These are phyloP conservation scores for Elsinoe arachidis DNA, from an alignment of 2,329 filamentous ascomycete species.

Conservation along the genomic window DNA sequence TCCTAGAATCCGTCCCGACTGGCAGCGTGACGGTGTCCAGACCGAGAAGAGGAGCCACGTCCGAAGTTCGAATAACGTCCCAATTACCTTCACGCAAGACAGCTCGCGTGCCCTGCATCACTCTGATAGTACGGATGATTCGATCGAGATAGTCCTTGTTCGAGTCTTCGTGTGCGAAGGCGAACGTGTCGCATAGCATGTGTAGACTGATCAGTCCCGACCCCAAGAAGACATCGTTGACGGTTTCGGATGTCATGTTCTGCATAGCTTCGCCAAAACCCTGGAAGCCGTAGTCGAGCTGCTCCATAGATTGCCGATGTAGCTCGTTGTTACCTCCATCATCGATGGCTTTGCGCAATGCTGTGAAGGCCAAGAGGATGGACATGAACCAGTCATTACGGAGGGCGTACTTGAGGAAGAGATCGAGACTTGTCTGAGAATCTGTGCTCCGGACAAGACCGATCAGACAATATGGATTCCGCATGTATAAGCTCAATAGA, in stretches of 20 bases:
- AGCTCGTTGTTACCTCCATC: neutral
- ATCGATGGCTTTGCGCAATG: neutral
- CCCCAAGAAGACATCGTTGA: neutral
- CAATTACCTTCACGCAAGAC: neutral
- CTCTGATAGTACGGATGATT: neutral
- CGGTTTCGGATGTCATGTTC: neutral
- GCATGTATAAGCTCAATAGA: neutral
- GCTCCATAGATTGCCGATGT: neutral
- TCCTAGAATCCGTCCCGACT: neutral
- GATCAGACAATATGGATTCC: neutral
- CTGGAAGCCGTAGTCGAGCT: neutral
- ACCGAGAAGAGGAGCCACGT: neutral
- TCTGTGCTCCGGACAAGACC: neutral
- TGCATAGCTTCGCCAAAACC: neutral
- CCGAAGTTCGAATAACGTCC: neutral
- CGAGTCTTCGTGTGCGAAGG: neutral
- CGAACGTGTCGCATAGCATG: slow-evolving; percentile 1
- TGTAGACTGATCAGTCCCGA: neutral
- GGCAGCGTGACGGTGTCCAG: neutral
- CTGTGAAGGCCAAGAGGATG: neutral
- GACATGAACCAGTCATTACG: neutral
- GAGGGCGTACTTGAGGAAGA: neutral
- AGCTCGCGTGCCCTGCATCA: neutral
- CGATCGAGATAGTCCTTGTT: neutral
- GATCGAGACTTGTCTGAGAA: neutral